Base-by-base conservation (phyloP, 2,329 filamentous ascomycete genomes). In the Westerdykella sp. region DNA sequence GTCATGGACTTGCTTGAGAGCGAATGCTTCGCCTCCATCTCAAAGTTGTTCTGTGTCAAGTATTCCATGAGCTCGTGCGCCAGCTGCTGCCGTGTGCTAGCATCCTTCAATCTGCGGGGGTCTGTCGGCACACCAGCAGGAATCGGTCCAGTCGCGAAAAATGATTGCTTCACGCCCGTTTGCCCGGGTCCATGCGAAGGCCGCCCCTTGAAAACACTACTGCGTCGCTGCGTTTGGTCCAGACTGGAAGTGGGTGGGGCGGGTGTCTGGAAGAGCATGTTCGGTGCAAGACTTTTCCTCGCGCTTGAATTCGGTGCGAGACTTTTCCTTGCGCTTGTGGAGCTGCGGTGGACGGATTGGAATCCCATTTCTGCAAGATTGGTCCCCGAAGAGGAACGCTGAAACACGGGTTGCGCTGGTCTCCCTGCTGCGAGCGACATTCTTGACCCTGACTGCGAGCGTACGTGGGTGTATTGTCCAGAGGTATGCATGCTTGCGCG, bases 11-110 rank as follows among this genome's bases (percentile, higher is more conserved):
- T 96, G 50, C 86, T 84, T 1, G 87, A 87, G n/a, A 98, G 74
- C 1, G 82, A 84, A 65, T 97, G 87, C 69, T 95, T 96, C 83
- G 94, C 95, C 56, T 97, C 90, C 77, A 96, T 82, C 68, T 98
- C 93, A 59, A 97, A 98, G 62, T 96, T 95, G 66, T 96, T 84
- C 44, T 90, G 83, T 1, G 87, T 83, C 62, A 98, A 77, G 63
- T 95, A 98, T 54, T 98, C 93, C 53, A 95, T 72, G 43, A 98
- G 70, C 59, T 98, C 90, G 55, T 93, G 85, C 6, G 85, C 87
- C 66, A 98, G 90, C 44, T 84, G 81, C 23, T 81, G 77, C 62
- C 94, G 87, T 55, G 85, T 95, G 16, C 78, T 77, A 31, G 86
- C 77, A 61, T 97, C 88, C 60, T 84, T 86, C 41, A 97, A 73